phyloP scores from a whole-genome alignment of 2,329 filamentous ascomycete genomes.

The Cordyceps farinosa region DNA sequence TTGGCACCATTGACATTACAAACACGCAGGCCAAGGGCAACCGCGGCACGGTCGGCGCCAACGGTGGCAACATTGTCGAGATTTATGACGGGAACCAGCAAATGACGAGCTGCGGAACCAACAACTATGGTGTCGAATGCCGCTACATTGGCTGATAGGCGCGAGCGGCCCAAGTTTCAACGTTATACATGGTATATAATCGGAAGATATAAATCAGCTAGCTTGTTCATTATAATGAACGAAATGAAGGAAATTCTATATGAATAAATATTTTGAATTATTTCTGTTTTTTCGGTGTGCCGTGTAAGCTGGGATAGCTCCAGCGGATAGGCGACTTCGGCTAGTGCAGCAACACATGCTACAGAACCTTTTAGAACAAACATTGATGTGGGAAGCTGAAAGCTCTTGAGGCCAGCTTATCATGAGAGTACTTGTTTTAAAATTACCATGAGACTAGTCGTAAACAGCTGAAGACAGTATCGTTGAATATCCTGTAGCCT shows the following conservation, averaged over 20 bases:
- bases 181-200: background rate
- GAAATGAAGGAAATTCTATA: background rate
- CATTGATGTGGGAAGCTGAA: too few relatives aligned
- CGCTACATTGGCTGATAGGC: background rate
- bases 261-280: background rate
- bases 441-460: too few relatives aligned
- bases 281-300: too few relatives aligned
- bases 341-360: too few relatives aligned
- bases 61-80: conserved; percentile 5
- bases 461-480: too few relatives aligned
- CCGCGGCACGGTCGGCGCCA: conserved; percentile 26
- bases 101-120: conserved; percentile 7
- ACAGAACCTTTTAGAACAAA: too few relatives aligned
- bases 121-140: conserved; percentile 1
- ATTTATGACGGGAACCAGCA: background rate
- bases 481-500: too few relatives aligned
- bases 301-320: too few relatives aligned
- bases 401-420: too few relatives aligned
- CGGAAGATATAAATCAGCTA: background rate
- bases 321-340: too few relatives aligned
- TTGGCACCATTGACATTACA: conserved; percentile 17
- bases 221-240: background rate
- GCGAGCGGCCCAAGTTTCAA: background rate
- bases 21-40: conserved; percentile 9
- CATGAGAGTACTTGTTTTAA: too few relatives aligned